phyloP scores from a whole-genome alignment of 371 early-diverging fungal genomes.

The Saksenaea vasiformis region DNA sequence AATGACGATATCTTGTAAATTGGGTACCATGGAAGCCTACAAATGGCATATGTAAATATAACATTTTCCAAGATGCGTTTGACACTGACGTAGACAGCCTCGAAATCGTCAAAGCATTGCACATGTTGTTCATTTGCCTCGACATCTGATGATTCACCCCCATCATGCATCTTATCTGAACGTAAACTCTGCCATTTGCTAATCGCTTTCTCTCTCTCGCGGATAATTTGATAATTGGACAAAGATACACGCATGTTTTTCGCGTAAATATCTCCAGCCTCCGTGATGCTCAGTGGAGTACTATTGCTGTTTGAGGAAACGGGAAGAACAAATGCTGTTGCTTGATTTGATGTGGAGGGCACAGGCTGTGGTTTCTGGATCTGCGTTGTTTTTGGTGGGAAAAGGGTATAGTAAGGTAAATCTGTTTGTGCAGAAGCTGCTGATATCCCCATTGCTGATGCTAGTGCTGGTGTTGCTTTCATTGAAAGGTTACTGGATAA shows the following conservation, averaged over 20 bases:
- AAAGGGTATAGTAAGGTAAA: constrained; percentile 44
- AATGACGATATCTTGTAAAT: constrained; percentile 52
- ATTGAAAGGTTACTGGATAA: constrained; percentile 10
- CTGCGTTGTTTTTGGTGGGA: constrained; percentile 52
- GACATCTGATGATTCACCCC: not conserved
- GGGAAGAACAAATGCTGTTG: constrained; percentile 49
- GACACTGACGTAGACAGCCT: constrained; percentile 36
- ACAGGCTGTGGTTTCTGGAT: constrained; percentile 19
- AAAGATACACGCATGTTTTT: constrained; percentile 65
- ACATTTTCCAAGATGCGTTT: not conserved
- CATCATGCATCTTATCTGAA: constrained; percentile 7
- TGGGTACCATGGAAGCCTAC: constrained; percentile 44
- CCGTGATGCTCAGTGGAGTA: constrained; percentile 57
- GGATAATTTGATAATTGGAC: constrained; percentile 59
- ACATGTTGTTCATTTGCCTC: constrained; percentile 9
- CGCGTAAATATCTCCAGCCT: constrained; percentile 61
- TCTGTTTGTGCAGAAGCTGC: constrained; percentile 28
- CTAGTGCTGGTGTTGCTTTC: constrained; percentile 20
- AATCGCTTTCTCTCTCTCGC: constrained; percentile 56
- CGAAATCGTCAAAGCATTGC: constrained; percentile 33
- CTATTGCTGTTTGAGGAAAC: constrained; percentile 38
- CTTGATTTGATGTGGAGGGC: not conserved
- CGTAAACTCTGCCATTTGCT: constrained; percentile 38
- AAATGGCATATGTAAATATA: constrained; percentile 6
- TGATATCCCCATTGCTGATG: constrained; percentile 38